Conservation (phyloP, 176 grass and related monocot species). For the Hyparrhenia diplandra region DNA sequence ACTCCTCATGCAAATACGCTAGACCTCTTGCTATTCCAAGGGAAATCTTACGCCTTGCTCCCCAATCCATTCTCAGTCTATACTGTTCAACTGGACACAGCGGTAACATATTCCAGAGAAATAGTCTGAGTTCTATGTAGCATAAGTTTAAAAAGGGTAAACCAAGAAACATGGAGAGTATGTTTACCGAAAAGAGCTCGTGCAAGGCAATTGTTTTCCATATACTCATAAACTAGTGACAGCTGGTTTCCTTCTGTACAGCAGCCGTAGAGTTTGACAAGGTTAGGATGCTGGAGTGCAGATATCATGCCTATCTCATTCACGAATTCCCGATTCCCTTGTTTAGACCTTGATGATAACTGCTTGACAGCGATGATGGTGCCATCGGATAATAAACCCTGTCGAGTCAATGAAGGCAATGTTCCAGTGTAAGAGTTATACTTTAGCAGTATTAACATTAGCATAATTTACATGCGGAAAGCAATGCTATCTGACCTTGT, state of each 20-base stretch:
- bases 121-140: slow-evolving; percentile 20
- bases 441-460: not conserved
- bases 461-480: slow-evolving; percentile 9
- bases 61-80: too few species aligned
- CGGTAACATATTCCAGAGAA: too few species aligned
- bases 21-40: slow-evolving; percentile 86
- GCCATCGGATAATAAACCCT: slow-evolving; percentile 77
- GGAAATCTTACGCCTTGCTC: not conserved
- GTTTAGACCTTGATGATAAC: slow-evolving; percentile 72
- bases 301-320: slow-evolving; percentile 94
- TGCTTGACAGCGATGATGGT: slow-evolving; percentile 82
- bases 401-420: not conserved
- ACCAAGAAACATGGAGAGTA: slow-evolving; percentile 8
- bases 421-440: slow-evolving; percentile 3
- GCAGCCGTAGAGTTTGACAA: slow-evolving; percentile 71
- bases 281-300: slow-evolving; percentile 67
- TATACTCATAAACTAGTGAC: slow-evolving; percentile 72
- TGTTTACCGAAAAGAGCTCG: slow-evolving; percentile 63
- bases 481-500: slow-evolving; percentile 53
- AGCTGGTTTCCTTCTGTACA: slow-evolving; percentile 80
- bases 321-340: slow-evolving; percentile 84
- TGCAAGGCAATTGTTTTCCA: slow-evolving; percentile 90
- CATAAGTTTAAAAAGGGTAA: not conserved
- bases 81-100: too few species aligned
- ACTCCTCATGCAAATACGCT: slow-evolving; percentile 87